Evolutionary conservation across 257 asterid species (phyloP).

Genomic region (Scutellaria baicalensis): DNA sequence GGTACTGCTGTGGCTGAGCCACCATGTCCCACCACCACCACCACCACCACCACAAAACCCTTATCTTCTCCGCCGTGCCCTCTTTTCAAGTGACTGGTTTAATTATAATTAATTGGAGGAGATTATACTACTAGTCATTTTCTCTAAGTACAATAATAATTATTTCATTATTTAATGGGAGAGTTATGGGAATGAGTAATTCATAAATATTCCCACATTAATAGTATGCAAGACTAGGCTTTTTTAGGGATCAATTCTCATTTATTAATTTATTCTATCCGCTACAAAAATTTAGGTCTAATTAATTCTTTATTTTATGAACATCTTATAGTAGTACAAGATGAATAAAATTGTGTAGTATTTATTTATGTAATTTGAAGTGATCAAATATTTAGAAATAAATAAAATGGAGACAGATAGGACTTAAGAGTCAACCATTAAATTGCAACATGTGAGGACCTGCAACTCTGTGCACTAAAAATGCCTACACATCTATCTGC

Average conservation of each 20-base stretch:
- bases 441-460: slow-evolving; percentile 25
- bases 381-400: not conserved
- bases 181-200: not conserved
- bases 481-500: slow-evolving; percentile 9
- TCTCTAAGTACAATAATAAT: not conserved
- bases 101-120: not conserved
- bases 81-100: not conserved
- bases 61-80: not conserved
- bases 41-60: not conserved
- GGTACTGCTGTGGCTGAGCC: not conserved
- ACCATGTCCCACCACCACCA: slow-evolving; percentile 1
- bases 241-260: not conserved
- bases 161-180: not conserved
- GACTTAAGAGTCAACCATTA: slow-evolving; percentile 14
- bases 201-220: not conserved
- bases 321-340: too few relatives aligned
- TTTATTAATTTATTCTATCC: not conserved
- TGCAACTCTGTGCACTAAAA: slow-evolving; percentile 11
- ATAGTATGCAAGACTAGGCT: not conserved
- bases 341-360: too few relatives aligned
- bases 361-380: too few relatives aligned
- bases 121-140: not conserved
- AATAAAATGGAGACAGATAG: slow-evolving; percentile 6
- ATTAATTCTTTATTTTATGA: too few relatives aligned
- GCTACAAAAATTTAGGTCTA: not conserved